phyloP scores from a whole-genome alignment of 2,329 filamentous ascomycete species.

The Mariannaea elegans region DNA sequence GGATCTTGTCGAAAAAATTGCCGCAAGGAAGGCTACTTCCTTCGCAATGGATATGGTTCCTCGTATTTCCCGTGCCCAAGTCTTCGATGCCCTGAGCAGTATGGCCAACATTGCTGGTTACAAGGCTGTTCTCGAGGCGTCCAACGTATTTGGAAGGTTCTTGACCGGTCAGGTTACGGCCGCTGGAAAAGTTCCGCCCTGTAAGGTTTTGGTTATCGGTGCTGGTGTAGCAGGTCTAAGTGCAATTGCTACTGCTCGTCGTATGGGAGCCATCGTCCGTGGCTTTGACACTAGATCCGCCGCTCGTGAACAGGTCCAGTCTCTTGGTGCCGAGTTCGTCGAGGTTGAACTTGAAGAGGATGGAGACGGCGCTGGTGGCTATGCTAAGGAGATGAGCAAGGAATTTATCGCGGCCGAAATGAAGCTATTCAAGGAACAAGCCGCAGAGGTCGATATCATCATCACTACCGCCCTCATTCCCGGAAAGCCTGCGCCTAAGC shows the following conservation, averaged over 20 bases:
- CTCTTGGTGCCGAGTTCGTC: slow-evolving; percentile 87
- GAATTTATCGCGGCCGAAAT: slow-evolving; percentile 94
- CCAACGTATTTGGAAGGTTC: slow-evolving; percentile 88
- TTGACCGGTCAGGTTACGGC: slow-evolving; percentile 90
- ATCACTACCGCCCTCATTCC: slow-evolving; percentile 94
- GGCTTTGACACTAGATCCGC: slow-evolving; percentile 93
- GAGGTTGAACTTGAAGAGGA: slow-evolving; percentile 88
- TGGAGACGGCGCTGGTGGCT: slow-evolving; percentile 84
- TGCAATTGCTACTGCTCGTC: slow-evolving; percentile 85
- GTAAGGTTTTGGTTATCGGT: slow-evolving; percentile 90
- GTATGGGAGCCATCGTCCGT: slow-evolving; percentile 88
- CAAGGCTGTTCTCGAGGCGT: slow-evolving; percentile 89
- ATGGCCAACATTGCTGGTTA: slow-evolving; percentile 97
- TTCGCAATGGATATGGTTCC: slow-evolving; percentile 96
- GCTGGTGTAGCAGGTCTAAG: slow-evolving; percentile 89
- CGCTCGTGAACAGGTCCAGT: slow-evolving; percentile 88
- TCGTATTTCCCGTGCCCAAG: slow-evolving; percentile 86
- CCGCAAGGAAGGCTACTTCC: slow-evolving; percentile 73
- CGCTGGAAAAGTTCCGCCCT: slow-evolving; percentile 88
- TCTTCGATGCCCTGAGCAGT: slow-evolving; percentile 87
- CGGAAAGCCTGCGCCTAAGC: slow-evolving; percentile 80
- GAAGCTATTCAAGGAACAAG: slow-evolving; percentile 90
- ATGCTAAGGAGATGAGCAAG: slow-evolving; percentile 94
- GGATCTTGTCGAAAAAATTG: slow-evolving; percentile 76
- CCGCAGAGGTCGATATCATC: slow-evolving; percentile 88